Conservation (phyloP, 116 monocot species). For the Cymodocea nodosa region DNA sequence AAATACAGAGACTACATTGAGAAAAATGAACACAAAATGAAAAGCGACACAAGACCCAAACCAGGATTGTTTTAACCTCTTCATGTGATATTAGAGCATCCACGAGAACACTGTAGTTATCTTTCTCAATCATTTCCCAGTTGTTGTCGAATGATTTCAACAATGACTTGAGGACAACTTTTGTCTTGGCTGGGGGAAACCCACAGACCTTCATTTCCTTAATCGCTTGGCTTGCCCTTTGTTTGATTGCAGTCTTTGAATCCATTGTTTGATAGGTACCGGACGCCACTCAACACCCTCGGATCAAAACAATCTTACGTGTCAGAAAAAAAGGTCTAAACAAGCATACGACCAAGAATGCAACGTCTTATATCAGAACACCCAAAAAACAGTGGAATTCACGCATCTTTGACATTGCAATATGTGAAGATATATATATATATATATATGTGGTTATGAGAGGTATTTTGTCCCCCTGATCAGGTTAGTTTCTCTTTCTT, state of each 20-base stretch:
- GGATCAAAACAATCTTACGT: too few relatives aligned
- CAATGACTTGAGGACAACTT: slow-evolving; percentile 29
- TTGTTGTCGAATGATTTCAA: slow-evolving; percentile 28
- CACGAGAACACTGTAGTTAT: slow-evolving; percentile 37
- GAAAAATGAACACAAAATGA: neutral
- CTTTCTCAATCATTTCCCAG: slow-evolving; percentile 48
- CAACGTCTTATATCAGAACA: too few relatives aligned
- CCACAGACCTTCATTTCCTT: slow-evolving; percentile 45
- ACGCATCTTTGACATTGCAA: too few relatives aligned
- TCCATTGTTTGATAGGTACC: neutral
- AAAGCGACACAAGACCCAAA: neutral
- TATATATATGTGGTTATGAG: too few relatives aligned
- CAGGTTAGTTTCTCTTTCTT: too few relatives aligned
- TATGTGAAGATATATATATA: too few relatives aligned
- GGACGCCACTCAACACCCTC: neutral
- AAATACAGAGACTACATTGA: neutral
- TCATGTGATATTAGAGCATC: slow-evolving; percentile 34
- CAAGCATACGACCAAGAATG: too few relatives aligned
- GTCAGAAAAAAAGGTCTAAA: too few relatives aligned
- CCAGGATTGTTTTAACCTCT: neutral
- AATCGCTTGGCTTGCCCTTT: slow-evolving; percentile 30
- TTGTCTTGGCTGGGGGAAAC: slow-evolving; percentile 17
- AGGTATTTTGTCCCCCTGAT: too few relatives aligned
- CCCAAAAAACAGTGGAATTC: too few relatives aligned
- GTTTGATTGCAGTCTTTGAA: neutral